Evolutionary conservation across 495 filamentous ascomycete genomes (phyloP).

Genomic region (Penicilliopsis zonata): DNA sequence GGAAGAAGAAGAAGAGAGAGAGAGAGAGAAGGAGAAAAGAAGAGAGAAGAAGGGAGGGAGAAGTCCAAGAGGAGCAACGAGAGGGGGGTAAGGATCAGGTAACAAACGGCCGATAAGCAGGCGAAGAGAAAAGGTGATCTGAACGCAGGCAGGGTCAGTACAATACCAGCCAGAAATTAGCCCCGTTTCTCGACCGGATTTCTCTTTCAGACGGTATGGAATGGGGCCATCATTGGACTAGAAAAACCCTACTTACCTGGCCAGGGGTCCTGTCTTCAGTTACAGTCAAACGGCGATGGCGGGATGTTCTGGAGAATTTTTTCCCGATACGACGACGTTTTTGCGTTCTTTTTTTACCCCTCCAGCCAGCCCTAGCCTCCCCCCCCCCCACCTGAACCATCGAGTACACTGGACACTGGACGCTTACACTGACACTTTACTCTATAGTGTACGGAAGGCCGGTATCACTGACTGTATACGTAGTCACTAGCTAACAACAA

Average conservation of each 20-base stretch:
- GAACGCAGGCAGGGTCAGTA: no score
- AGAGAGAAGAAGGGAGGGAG: not conserved
- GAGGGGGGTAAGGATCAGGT: not conserved
- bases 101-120: not conserved
- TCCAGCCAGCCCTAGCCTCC: not conserved
- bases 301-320: not conserved
- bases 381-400: not conserved
- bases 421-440: no score
- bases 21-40: not conserved
- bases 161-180: no score
- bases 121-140: not conserved
- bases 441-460: no score
- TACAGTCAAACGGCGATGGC: no score
- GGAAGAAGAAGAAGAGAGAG: not conserved
- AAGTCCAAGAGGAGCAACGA: not conserved
- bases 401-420: not conserved
- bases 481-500: no score
- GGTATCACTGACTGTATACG: no score
- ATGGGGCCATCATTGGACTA: no score
- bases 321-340: not conserved
- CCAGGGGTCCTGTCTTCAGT: no score
- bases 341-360: not conserved
- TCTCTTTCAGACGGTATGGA: no score
- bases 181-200: no score
- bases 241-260: no score